Evolutionary conservation across 2,329 filamentous ascomycete genomes (phyloP).

Genomic region (Fusarium poae): DNA sequence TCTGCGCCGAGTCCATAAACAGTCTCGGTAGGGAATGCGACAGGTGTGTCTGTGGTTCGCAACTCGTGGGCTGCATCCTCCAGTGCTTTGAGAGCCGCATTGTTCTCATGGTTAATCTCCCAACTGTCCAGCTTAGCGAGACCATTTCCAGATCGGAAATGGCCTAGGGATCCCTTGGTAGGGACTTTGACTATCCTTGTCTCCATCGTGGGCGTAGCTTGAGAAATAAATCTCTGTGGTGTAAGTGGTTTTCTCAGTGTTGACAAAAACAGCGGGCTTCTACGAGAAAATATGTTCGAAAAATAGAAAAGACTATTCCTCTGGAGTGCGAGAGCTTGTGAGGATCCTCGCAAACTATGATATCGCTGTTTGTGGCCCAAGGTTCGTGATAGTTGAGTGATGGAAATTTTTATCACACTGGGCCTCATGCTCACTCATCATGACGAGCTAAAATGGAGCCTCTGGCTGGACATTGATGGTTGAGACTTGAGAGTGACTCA

Average conservation of each 20-base stretch:
- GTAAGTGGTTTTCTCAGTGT: constrained; percentile 45
- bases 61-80: constrained; percentile 75
- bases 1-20: constrained; percentile 98
- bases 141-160: constrained; percentile 50
- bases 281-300: constrained; percentile 10
- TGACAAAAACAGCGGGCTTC: background rate
- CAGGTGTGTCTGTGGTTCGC: constrained; percentile 75
- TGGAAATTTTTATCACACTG: constrained; percentile 48
- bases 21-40: constrained; percentile 97
- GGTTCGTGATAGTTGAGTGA: constrained; percentile 42
- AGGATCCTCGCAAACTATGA: constrained; percentile 14
- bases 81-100: constrained; percentile 60
- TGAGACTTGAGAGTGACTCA: constrained; percentile 45
- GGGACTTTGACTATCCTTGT: constrained; percentile 57
- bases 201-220: constrained; percentile 52
- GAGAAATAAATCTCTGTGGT: constrained; percentile 39
- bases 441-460: constrained; percentile 44
- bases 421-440: constrained; percentile 48
- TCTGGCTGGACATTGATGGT: constrained; percentile 36
- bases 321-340: background rate
- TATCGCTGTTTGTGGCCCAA: constrained; percentile 27
- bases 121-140: constrained; percentile 58
- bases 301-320: constrained; percentile 8
- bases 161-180: constrained; percentile 52
- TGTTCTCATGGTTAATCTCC: constrained; percentile 54